These are phyloP conservation scores for Echinosophora koreensis DNA, from an alignment of 306 rosid species.

Conservation along the genomic window DNA sequence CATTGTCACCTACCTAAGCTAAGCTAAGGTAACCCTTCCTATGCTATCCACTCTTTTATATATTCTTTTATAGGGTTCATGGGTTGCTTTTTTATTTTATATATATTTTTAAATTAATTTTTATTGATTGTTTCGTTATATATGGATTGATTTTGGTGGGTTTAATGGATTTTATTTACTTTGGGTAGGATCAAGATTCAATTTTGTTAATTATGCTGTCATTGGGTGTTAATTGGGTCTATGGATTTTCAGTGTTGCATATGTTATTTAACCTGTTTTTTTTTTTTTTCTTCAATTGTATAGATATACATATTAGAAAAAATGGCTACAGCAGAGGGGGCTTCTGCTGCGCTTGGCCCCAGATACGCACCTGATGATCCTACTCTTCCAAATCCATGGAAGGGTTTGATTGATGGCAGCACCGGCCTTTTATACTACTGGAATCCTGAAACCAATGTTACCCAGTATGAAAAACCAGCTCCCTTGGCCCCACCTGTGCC, in stretches of 20 bases:
- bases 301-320: slow-evolving; percentile 43
- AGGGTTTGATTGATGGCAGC: slow-evolving; percentile 93
- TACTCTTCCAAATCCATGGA: slow-evolving; percentile 91
- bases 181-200: background rate
- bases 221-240: background rate
- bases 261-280: background rate
- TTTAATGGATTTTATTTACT: background rate
- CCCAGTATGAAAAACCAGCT: slow-evolving; percentile 89
- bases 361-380: slow-evolving; percentile 97
- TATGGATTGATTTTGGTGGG: background rate
- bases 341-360: slow-evolving; percentile 71
- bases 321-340: slow-evolving; percentile 81
- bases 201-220: background rate
- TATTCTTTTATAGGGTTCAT: slow-evolving; percentile 37
- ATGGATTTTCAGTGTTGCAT: background rate
- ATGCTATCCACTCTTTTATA: background rate
- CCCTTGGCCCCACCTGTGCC: slow-evolving; percentile 63
- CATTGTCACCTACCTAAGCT: background rate
- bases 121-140: background rate
- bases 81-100: background rate
- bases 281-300: slow-evolving; percentile 39
- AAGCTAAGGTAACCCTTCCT: background rate
- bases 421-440: slow-evolving; percentile 84
- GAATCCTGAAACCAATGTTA: slow-evolving; percentile 94
- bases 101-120: too few relatives aligned